Conservation (phyloP, 225 moss, liverwort and hornwort species). For the Thuidium tamariscinum region DNA sequence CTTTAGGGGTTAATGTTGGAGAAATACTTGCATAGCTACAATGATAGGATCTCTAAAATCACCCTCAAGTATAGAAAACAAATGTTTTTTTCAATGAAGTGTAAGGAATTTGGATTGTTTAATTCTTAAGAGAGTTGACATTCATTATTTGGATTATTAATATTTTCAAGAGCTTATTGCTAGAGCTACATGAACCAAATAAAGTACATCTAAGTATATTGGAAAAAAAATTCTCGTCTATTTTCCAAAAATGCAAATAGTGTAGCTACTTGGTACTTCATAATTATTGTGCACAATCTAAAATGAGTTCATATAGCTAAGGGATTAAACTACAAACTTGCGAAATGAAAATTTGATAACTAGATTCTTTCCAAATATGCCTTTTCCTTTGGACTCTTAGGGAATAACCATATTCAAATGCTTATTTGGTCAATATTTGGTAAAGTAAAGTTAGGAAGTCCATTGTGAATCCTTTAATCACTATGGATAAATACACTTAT, state of each 20-base stretch:
- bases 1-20: background rate
- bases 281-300: too few relatives aligned
- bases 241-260: background rate
- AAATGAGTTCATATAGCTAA: background rate
- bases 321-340: background rate
- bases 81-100: background rate
- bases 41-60: background rate
- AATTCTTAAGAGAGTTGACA: background rate
- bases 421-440: background rate
- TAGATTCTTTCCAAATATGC: background rate
- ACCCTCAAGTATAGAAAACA: accelerated
- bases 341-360: background rate
- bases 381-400: background rate
- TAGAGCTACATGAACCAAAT: accelerated
- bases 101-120: background rate
- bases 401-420: background rate
- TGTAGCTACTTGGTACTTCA: background rate
- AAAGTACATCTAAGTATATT: background rate
- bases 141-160: background rate
- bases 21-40: background rate
- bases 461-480: background rate
- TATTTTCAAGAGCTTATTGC: background rate
- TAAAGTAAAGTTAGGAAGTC: background rate
- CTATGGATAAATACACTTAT: background rate
- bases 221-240: background rate